phyloP scores from a whole-genome alignment of 2,329 filamentous ascomycete genomes.

The Moelleriella libera region DNA sequence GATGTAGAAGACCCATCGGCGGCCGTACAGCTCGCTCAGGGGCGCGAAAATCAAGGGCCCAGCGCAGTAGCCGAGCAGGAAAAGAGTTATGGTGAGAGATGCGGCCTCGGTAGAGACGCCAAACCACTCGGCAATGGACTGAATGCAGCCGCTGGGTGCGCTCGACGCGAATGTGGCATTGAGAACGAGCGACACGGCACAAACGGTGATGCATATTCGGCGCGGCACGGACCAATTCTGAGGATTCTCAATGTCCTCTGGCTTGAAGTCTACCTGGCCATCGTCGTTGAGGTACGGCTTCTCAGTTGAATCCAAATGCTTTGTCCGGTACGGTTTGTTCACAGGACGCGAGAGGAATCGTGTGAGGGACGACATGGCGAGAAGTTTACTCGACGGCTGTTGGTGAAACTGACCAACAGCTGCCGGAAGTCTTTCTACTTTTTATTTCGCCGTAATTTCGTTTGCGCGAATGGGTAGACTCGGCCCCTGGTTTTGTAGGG shows the following conservation, averaged over 20 bases:
- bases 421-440: too few relatives aligned
- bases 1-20: slow-evolving; percentile 36
- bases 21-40: slow-evolving; percentile 41
- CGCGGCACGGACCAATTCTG: slow-evolving; percentile 28
- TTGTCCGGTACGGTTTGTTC: slow-evolving; percentile 35
- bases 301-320: slow-evolving; percentile 11
- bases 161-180: slow-evolving; percentile 38
- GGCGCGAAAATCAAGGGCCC: slow-evolving; percentile 46
- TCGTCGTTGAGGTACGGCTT: slow-evolving; percentile 30
- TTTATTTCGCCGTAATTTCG: too few relatives aligned
- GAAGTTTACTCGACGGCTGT: too few relatives aligned
- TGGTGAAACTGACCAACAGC: too few relatives aligned
- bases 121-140: slow-evolving; percentile 19
- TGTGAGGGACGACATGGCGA: slow-evolving; percentile 1
- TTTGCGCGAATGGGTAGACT: too few relatives aligned
- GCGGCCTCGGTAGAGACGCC: slow-evolving; percentile 30
- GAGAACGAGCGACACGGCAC: slow-evolving; percentile 31
- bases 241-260: slow-evolving; percentile 35
- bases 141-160: slow-evolving; percentile 17
- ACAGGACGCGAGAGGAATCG: slow-evolving; percentile 33
- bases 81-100: slow-evolving; percentile 36
- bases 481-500: too few relatives aligned
- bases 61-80: slow-evolving; percentile 40
- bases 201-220: slow-evolving; percentile 25
- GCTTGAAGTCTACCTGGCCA: slow-evolving; percentile 35